Evolutionary conservation across 192 early-diverging fungal species (phyloP), one percentile per base, ranked within the genome.

Genomic region (Paraglomus occultum): DNA sequence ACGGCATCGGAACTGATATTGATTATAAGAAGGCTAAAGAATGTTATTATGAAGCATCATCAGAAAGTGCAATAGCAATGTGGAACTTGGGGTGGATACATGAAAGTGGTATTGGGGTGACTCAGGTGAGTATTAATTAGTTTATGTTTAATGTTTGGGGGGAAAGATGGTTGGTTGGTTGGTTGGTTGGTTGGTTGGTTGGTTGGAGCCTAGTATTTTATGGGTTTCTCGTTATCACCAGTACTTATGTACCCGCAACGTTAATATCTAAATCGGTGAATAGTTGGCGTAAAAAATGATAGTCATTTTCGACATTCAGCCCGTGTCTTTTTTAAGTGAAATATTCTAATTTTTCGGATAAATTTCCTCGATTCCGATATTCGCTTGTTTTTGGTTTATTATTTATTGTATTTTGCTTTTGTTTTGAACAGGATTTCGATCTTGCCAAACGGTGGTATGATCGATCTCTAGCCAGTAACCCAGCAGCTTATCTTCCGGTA

Each of bases 11-110:
- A 46, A 82, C 82, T 9, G 61, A 71, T 18, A 81, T 78, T 2
- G 88, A 91, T 74, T 85, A 81, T 45, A 86, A 87, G 51, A 84
- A 82, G 60, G 97, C 97, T 0, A 91, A 88, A 0, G 76, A 89
- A 6, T 91, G 92, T 45, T 99, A 99, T 77, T 81, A 83, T 15
- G 79, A 93, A 1, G 92, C 95, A 10, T 92, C 94, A 1, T 89
- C 95, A 38, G 69, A 67, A 18, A 92, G 87, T 59, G 78, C 91
- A 6, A 76, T 97, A 72, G 97, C 95, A 2, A 95, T 97, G 93
- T 99, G 90, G 89, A 97, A 94, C 70, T 79, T 99, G 1, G 97
- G 92, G 5, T 97, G 89, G 87, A 96, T 99, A 93, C 83, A 96
- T 75, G 95, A 99, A 74, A 86, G 90, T 67, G 97, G 97, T 44